phyloP scores from a whole-genome alignment of 129 eudicot species.

The Scalesia atractyloides region DNA sequence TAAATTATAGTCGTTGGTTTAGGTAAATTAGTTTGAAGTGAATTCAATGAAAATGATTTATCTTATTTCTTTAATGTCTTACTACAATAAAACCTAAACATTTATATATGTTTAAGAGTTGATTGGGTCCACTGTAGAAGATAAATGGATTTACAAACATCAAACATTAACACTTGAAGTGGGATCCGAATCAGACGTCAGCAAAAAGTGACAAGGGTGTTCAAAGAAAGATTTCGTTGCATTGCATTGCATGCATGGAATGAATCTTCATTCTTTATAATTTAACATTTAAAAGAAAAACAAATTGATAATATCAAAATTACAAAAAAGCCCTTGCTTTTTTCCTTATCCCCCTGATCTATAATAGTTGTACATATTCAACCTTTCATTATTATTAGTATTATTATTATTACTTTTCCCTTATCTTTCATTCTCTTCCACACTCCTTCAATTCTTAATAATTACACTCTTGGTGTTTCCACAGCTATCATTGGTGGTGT shows the following conservation, averaged over 20 bases:
- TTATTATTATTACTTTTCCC: neutral
- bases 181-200: conserved; percentile 41
- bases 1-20: neutral
- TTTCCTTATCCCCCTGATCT: conserved; percentile 32
- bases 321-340: conserved; percentile 51
- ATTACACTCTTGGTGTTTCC: conserved; percentile 55
- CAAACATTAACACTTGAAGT: conserved; percentile 36
- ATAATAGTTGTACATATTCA: conserved; percentile 30
- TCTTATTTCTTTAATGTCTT: neutral
- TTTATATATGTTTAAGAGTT: neutral
- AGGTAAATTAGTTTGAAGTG: too few species aligned
- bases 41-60: neutral
- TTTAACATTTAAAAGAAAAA: conserved; percentile 6
- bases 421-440: neutral
- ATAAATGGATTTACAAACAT: conserved; percentile 38
- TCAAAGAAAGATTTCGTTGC: conserved; percentile 27
- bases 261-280: conserved; percentile 24
- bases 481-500: conserved; percentile 73
- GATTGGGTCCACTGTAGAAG: conserved; percentile 26
- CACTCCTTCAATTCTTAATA: neutral
- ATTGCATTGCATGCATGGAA: conserved; percentile 33
- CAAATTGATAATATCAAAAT: conserved; percentile 30
- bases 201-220: conserved; percentile 10
- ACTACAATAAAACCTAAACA: neutral
- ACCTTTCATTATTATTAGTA: conserved; percentile 21